Evolutionary conservation across 2,329 filamentous ascomycete genomes (phyloP).

Genomic region (Penicillium fuscoglaucum): DNA sequence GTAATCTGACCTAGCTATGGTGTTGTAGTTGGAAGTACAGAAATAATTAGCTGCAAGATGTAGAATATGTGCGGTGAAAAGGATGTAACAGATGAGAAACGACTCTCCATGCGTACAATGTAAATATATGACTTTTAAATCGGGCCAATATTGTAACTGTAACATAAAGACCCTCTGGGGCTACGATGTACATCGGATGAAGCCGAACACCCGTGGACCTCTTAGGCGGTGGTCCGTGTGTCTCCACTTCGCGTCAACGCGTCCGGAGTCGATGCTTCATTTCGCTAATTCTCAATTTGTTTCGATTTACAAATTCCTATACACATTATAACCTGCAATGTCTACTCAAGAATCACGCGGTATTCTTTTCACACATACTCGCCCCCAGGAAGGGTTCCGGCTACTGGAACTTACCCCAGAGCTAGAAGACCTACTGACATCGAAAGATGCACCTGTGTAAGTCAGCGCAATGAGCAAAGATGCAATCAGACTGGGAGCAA

Average conservation of each 20-base stretch:
- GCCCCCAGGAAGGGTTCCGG: slow-evolving; percentile 55
- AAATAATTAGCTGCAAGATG: neutral
- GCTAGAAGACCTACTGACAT: slow-evolving; percentile 55
- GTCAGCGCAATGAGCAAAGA: slow-evolving; percentile 3
- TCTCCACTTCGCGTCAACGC: slow-evolving; percentile 17
- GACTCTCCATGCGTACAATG: too few relatives aligned
- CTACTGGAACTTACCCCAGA: slow-evolving; percentile 62
- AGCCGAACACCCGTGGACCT: neutral
- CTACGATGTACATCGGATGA: neutral
- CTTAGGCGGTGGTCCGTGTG: slow-evolving; percentile 41
- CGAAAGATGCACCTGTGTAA: slow-evolving; percentile 45
- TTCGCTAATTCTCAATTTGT: neutral
- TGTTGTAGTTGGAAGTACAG: neutral
- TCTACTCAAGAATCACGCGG: slow-evolving; percentile 40
- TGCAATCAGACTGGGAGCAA: neutral
- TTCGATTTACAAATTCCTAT: neutral
- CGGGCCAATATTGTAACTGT: neutral
- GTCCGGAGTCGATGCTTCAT: slow-evolving; percentile 20
- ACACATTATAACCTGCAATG: slow-evolving; percentile 27
- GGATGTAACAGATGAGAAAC: neutral
- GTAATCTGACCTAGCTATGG: neutral
- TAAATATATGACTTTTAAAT: neutral
- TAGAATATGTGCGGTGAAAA: neutral
- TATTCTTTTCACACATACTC: slow-evolving; percentile 44
- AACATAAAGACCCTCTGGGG: neutral